Evolutionary conservation across 345 rosid genomes (phyloP).

Genomic region (Citrus reticulata): DNA sequence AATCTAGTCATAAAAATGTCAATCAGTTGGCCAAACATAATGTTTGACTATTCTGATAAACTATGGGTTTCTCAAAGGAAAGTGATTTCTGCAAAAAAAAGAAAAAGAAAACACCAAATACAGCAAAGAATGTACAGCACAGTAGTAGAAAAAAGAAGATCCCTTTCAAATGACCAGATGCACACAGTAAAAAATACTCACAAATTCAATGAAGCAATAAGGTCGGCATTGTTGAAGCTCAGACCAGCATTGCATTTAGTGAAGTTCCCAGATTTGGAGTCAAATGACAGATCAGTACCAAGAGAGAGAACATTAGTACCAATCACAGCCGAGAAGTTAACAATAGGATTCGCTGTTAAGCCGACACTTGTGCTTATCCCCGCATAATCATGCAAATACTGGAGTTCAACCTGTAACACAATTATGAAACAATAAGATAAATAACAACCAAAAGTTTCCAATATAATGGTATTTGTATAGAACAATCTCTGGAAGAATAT

Average conservation of each 20-base stretch:
- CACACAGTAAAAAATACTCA: slow-evolving; percentile 26
- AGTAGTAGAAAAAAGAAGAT: not conserved
- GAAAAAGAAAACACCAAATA: not conserved
- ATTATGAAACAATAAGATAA: not conserved
- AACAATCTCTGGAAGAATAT: not conserved
- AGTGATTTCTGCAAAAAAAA: not conserved
- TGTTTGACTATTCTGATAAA: not conserved
- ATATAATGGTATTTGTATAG: not conserved
- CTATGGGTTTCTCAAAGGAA: not conserved
- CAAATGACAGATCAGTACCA: slow-evolving; percentile 81
- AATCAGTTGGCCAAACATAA: not conserved
- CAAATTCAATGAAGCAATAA: slow-evolving; percentile 69
- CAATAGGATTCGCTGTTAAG: slow-evolving; percentile 71
- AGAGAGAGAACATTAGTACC: slow-evolving; percentile 57
- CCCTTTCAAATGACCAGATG: not conserved
- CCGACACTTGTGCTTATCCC: slow-evolving; percentile 83
- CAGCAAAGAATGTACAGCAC: no score
- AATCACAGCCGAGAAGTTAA: slow-evolving; percentile 77
- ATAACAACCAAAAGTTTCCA: not conserved
- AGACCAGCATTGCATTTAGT: slow-evolving; percentile 78
- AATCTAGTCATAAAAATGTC: not conserved
- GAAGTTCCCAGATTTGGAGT: slow-evolving; percentile 72
- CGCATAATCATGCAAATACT: slow-evolving; percentile 80
- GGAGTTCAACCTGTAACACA: slow-evolving; percentile 70
- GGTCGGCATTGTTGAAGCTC: slow-evolving; percentile 62